phyloP scores from a whole-genome alignment of 495 filamentous ascomycete genomes.

The Daldinia caldariorum region DNA sequence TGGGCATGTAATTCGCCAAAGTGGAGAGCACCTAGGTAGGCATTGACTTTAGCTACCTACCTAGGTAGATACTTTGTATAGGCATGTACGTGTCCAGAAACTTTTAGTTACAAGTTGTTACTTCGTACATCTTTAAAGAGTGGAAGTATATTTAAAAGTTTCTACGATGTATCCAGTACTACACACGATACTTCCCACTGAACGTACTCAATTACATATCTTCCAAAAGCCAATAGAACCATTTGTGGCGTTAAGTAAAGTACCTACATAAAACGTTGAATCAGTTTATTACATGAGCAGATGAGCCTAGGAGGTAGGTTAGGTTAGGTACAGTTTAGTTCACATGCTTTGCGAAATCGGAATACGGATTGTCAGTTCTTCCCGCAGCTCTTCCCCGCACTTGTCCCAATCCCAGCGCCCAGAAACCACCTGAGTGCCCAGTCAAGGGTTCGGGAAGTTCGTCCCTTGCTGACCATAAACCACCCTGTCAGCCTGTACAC shows the following conservation, averaged over 20 bases:
- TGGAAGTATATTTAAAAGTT: not conserved
- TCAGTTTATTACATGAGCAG: not conserved
- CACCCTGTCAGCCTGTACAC: not conserved
- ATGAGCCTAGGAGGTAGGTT: no score
- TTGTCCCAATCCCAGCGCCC: conserved; percentile 14
- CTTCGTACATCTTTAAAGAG: no score
- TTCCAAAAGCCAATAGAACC: not conserved
- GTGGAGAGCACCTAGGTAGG: no score
- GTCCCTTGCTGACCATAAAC: conserved; percentile 1
- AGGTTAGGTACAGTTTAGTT: not conserved
- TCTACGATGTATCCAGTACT: not conserved
- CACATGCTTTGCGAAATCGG: conserved; percentile 40
- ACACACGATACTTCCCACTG: not conserved
- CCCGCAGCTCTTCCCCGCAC: conserved; percentile 33
- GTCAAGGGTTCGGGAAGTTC: conserved; percentile 12
- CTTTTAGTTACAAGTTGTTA: not conserved
- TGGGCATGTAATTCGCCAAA: not conserved
- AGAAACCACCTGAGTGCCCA: not conserved
- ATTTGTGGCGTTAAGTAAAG: not conserved
- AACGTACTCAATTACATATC: not conserved
- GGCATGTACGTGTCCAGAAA: not conserved
- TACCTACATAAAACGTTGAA: not conserved
- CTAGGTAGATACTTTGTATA: not conserved
- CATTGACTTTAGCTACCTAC: not conserved
- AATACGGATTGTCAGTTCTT: conserved; percentile 34